Base-by-base conservation (phyloP, 1,139 yeast genomes). In the Scheffersomyces titani region DNA sequence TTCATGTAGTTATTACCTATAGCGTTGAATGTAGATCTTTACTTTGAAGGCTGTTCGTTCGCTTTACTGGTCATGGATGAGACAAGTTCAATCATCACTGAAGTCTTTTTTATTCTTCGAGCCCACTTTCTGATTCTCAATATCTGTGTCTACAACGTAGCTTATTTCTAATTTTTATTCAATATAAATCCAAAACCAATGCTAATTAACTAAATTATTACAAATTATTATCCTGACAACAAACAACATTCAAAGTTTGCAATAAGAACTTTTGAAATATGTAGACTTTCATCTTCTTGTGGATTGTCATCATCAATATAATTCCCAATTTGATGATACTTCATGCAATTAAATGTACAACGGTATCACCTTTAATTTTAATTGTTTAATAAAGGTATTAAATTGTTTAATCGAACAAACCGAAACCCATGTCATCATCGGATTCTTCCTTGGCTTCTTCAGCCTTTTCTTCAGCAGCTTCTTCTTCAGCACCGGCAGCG, bases 381-480 rank as follows among this genome's bases (percentile, higher is more conserved):
- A 46, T 46, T 46, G 49, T 46, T 46, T 20, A 46, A 46, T 46
- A 46, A 30, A 19, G 49, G 55, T 45, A 19, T 45, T 53, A 58
- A 50, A 55, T 58, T 55, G 74, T 70, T 77, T 84, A 85, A 76
- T 85, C 89, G 82, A 81, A 71, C 68, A 80, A 80, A 79, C 89
- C 89, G 85, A 85, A 84, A 72, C 90, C 94, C 94, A 90, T 89
- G 81, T 90, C 96, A 74, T 89, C 92, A 75, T 89, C 94, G 65
- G 88, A 83, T 77, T 85, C 90, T 46, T 46, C 49, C 22, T 46
- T 22, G 18, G 20, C 22, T 63, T 73, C 58, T 52, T 56, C 75
- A 59, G 70, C 80, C 57, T 66, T 81, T 63, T 70, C 80, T 65
- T 71, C 74, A 56, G 69, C 89, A 63, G 75, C 85, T 56, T 67